phyloP scores from a whole-genome alignment of 352 stramenopile genomes.

The Pythium sp. region DNA sequence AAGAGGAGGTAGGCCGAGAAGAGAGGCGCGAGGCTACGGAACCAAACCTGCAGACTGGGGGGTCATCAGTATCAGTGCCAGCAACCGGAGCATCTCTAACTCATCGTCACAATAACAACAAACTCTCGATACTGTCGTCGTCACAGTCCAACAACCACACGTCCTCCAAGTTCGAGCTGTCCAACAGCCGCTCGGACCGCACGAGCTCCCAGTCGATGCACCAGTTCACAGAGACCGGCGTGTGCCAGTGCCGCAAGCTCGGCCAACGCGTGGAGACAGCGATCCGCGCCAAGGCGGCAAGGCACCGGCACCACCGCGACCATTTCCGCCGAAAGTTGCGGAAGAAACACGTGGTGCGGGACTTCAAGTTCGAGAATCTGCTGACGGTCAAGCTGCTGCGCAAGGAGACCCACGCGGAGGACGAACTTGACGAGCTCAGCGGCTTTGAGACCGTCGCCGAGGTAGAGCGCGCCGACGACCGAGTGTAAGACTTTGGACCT shows the following conservation, averaged over 20 bases:
- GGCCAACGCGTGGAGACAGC: conserved; percentile 45
- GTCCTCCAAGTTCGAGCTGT: conserved; percentile 8
- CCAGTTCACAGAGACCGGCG: conserved; percentile 29
- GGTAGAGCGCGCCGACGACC: conserved; percentile 2
- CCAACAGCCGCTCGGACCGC: conserved; percentile 8
- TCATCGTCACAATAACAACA: not conserved
- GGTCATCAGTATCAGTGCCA: not conserved
- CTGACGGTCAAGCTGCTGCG: conserved; percentile 18
- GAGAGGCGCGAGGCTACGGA: not conserved
- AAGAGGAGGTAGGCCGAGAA: not conserved
- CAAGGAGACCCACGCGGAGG: conserved; percentile 4
- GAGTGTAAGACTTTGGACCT: not conserved
- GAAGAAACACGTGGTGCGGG: not conserved
- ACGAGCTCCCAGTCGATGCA: conserved; percentile 15
- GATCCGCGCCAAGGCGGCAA: conserved; percentile 19
- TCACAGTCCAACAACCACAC: not conserved
- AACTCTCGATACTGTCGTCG: conserved; percentile 7
- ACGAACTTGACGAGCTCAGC: conserved; percentile 12
- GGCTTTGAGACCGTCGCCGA: conserved; percentile 16
- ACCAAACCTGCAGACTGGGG: not conserved
- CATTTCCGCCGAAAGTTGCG: conserved; percentile 15
- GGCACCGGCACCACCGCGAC: conserved; percentile 14
- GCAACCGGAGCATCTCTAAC: not conserved
- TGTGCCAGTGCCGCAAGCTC: conserved; percentile 49
- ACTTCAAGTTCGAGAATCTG: conserved; percentile 15